These are phyloP conservation scores for Kluyveromyces sp. DNA, from an alignment of 1,139 yeast genomes.

Conservation along the genomic window DNA sequence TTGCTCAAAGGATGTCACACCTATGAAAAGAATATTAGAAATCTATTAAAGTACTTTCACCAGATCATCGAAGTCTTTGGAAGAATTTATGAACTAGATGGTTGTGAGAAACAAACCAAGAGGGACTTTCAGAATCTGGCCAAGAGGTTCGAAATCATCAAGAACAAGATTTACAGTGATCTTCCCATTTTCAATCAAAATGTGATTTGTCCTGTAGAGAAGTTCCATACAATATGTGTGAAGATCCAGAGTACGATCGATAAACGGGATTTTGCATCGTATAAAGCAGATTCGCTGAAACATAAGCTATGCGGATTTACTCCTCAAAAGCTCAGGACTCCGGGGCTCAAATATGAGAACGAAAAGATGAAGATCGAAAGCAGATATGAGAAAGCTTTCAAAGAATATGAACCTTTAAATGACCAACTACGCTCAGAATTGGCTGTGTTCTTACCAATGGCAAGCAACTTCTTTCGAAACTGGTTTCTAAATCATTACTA, in stretches of 20 bases:
- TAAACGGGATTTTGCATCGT: constrained; percentile 14
- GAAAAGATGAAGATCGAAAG: constrained; percentile 13
- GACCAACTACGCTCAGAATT: constrained; percentile 16
- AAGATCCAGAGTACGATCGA: constrained; percentile 13
- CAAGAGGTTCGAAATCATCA: constrained; percentile 7
- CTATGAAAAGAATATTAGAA: constrained; percentile 11
- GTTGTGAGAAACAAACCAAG: neutral
- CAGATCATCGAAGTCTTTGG: constrained; percentile 11
- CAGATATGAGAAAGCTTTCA: constrained; percentile 12
- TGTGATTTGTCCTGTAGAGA: constrained; percentile 9
- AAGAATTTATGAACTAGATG: constrained; percentile 3
- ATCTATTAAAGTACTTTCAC: constrained; percentile 12
- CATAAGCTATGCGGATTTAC: constrained; percentile 2
- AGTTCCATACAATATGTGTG: constrained; percentile 10
- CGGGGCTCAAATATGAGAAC: constrained; percentile 10
- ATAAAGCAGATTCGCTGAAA: constrained; percentile 3
- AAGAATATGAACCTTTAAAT: constrained; percentile 18
- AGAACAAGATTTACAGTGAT: constrained; percentile 8
- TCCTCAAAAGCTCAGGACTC: constrained; percentile 5
- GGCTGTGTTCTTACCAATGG: constrained; percentile 11
- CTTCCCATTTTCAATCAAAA: constrained; percentile 5
- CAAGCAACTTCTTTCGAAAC: constrained; percentile 12
- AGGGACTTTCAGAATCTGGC: constrained; percentile 1
- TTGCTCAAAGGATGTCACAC: constrained; percentile 15
- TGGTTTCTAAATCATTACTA: constrained; percentile 21